Evolutionary conservation across 2,329 filamentous ascomycete genomes (phyloP), one percentile per base, ranked within the genome.

Genomic region (Tolypocladium pustulatum): DNA sequence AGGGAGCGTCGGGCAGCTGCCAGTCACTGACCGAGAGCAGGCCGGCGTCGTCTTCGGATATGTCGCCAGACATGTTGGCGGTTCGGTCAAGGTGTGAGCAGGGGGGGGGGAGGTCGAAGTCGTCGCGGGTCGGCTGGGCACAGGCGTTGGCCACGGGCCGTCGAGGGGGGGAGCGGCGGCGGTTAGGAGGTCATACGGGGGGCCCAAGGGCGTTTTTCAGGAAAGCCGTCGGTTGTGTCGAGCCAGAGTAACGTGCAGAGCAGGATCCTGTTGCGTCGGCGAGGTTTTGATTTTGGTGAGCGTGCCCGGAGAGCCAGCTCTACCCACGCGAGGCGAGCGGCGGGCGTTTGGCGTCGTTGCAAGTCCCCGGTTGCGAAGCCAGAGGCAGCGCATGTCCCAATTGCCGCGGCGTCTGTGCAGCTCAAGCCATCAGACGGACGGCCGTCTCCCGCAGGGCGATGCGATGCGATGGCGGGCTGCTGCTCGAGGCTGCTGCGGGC

Each of bases 11-110:
- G 37, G 67, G 63, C 27, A 68, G 65, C 34, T 70, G 68, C 75
- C 71, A 74, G 66, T 71, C 71, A 58, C 67, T 66, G 55, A 64
- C 65, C 36, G 71, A 68, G 57, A 71, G 65, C 60, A 69, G 68
- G 58, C 67, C 71, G 60, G 71, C 72, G 60, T 78, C 76, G 64
- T 78, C 74, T 61, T 76, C 76, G 54, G 75, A 76, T 71, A 76
- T 72, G 60, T 74, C 73, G 60, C 70, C 67, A 57, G 72, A 69
- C 66, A 73, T 72, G 53, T 60, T 61, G 59, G 38, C n/a, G 20
- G 36, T n/a, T 22, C 10, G 27, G 54, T n/a, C 10, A 15, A 61
- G 58, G 65, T 65, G 53, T 13, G 34, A 30, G 25, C 17, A 38
- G 4, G 41, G 38, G n/a, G 38, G 46, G 25, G 32, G 32, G 22